A percentile compares a stretch with the other conserved stretches of the same genome.
phyloP scores from a whole-genome alignment of 768 basidiomycete species.

The Amanita muscaria region DNA sequence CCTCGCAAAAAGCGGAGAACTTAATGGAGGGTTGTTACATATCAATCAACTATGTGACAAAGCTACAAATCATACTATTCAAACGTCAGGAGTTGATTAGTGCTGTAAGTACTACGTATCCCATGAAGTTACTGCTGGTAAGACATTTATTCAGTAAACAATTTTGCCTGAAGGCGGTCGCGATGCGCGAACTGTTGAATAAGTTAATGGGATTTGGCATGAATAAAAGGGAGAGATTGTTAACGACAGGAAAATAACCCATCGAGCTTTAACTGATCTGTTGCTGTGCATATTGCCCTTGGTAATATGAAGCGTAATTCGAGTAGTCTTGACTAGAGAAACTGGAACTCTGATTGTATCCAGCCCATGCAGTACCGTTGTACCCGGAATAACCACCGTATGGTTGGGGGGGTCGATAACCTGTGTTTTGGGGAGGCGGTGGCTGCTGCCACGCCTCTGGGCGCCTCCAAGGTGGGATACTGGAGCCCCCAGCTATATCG shows the following conservation, averaged over 20 bases:
- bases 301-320: conserved; percentile 83
- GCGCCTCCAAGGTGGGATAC: conserved; percentile 85
- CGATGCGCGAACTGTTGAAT: neutral
- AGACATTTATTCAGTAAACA: no score
- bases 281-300: conserved; percentile 79
- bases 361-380: conserved; percentile 34
- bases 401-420: conserved; percentile 63
- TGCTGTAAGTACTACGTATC: neutral
- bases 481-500: conserved; percentile 67
- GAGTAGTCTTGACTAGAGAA: conserved; percentile 63
- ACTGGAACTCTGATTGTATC: conserved; percentile 36
- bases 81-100: neutral
- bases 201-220: conserved; percentile 3
- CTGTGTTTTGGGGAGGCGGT: conserved; percentile 40
- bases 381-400: conserved; percentile 36
- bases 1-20: conserved; percentile 17
- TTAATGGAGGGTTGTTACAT: conserved; percentile 10
- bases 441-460: conserved; percentile 79
- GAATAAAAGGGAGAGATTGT: neutral
- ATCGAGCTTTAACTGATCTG: conserved; percentile 29
- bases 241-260: neutral
- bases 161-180: neutral
- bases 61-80: conserved; percentile 13
- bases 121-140: no score
- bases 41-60: conserved; percentile 4